Evolutionary conservation across 805 yeast genomes (phyloP), one percentile per base, ranked within the genome.

Genomic region (Candida jianshihensis): DNA sequence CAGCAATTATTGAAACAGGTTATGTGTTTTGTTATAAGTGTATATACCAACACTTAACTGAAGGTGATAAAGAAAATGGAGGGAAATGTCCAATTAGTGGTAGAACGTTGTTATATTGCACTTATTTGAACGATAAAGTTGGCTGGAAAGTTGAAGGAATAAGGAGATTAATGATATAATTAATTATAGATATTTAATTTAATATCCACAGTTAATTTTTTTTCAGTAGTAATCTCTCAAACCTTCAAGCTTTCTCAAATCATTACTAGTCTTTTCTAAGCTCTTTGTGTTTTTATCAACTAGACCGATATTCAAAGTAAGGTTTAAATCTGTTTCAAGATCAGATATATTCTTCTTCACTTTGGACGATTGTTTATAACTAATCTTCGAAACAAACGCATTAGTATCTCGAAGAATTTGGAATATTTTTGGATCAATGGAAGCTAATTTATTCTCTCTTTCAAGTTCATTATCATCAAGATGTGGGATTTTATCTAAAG

Each of bases 1-100:
- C 96, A 4, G 86, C 95, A 0, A 74, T 82, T 11, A 75, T 90
- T 25, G 97, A 89, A 54, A 87, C 97, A 0, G 98, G 98, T 0
- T 79, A 77, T 43, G 95, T 87, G 0, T 84, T 81, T 47, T 88
- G 96, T 58, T 88, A 89, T 57, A 76, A 85, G 11, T 92, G 97
- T 58, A 86, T 89, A 13, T 76, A 75, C 51, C 71, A 73, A 33
- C 73, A 74, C 50, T 63, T 89, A 31, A 66, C 73, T 20, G 70
- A 68, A 32, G 70, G 64, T 1, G 63, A 59, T 36, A 60, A 64
- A 16, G 49, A 53, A 14, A 62, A 63, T 14, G 84, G 81, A 8
- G 89, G 89, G 3, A 65, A 80, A 43, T 90, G 97, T 54, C 97
- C 97, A 0, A 70, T 84, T 1, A 83, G 96, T 0, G 84, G 88